A percentile compares a stretch with the other conserved stretches of the same genome.
phyloP scores from a whole-genome alignment of 108 stramenopile genomes.

The Skeletonema grethae region DNA sequence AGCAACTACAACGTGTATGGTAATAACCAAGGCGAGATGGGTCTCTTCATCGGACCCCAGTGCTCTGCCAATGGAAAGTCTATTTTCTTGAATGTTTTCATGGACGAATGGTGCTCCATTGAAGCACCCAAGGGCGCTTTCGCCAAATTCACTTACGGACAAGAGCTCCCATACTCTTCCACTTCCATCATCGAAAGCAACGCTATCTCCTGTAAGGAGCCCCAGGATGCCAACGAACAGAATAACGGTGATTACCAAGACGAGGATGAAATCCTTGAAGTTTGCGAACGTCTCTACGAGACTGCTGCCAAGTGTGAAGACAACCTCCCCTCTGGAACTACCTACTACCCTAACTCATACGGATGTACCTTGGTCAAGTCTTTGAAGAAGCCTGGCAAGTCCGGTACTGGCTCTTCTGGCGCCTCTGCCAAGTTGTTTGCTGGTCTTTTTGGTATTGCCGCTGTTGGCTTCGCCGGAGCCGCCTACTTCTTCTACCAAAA shows the following conservation, averaged over 20 bases:
- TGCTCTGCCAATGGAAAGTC: conserved; percentile 23
- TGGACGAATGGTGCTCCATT: conserved; percentile 17
- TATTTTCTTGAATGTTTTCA: conserved; percentile 15
- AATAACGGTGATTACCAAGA: conserved; percentile 39
- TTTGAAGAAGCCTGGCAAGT: conserved; percentile 19
- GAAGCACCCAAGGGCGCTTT: conserved; percentile 6
- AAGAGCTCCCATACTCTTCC: conserved; percentile 11
- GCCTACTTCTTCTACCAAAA: conserved; percentile 15
- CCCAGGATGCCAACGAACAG: background rate
- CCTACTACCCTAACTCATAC: conserved; percentile 51
- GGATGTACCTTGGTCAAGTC: conserved; percentile 56
- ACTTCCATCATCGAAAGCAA: background rate
- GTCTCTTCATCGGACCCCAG: conserved; percentile 13
- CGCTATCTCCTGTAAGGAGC: conserved; percentile 16
- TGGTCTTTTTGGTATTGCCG: background rate
- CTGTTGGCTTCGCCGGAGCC: background rate
- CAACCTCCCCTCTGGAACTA: conserved; percentile 56
- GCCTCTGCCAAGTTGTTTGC: background rate
- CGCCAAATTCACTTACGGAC: conserved; percentile 13
- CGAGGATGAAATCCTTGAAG: conserved; percentile 54
- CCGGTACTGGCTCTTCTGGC: background rate
- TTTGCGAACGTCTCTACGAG: conserved; percentile 71
- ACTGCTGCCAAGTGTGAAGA: conserved; percentile 83
- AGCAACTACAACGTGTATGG: conserved; percentile 4
- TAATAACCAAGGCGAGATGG: background rate